These are phyloP conservation scores for Chaetomiaceae sp. DNA, from an alignment of 2,329 filamentous ascomycete genomes.

Conservation along the genomic window DNA sequence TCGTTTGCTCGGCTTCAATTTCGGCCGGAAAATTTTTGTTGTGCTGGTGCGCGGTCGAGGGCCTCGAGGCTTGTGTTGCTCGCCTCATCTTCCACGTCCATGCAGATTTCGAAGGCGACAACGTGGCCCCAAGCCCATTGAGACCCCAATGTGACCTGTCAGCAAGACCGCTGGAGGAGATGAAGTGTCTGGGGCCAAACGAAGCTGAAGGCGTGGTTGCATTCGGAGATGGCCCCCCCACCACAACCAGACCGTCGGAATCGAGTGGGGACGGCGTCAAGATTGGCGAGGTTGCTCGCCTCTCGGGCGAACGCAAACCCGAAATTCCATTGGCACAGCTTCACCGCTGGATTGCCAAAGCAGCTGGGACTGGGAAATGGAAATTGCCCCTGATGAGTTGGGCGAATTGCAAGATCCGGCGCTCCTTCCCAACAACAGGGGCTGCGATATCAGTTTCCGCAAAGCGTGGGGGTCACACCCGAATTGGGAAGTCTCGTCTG, in stretches of 20 bases:
- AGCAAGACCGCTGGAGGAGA: not conserved
- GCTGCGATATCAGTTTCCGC: not conserved
- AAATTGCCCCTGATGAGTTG: conserved; percentile 6
- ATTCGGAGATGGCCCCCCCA: not conserved
- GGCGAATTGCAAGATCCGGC: conserved; percentile 1
- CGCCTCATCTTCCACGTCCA: too few species aligned
- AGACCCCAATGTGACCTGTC: too few species aligned
- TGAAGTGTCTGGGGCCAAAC: too few species aligned
- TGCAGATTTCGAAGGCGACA: too few species aligned
- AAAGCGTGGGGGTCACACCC: conserved; percentile 14
- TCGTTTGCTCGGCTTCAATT: too few species aligned
- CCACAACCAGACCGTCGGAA: conserved; percentile 7
- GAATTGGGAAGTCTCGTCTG: conserved; percentile 6
- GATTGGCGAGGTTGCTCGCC: not conserved
- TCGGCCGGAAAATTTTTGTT: conserved; percentile 2
- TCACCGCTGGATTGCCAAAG: not conserved
- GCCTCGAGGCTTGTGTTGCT: too few species aligned
- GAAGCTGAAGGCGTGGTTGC: too few species aligned
- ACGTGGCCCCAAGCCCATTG: too few species aligned
- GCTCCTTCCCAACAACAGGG: not conserved
- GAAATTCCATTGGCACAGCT: not conserved
- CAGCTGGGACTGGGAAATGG: not conserved
- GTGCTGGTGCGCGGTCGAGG: too few species aligned
- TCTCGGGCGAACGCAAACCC: not conserved
- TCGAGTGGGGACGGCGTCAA: not conserved